Evolutionary conservation across 1,284 basidiomycete species (phyloP), one percentile per base, ranked within the genome.

Genomic region (Inonotus obliquus): DNA sequence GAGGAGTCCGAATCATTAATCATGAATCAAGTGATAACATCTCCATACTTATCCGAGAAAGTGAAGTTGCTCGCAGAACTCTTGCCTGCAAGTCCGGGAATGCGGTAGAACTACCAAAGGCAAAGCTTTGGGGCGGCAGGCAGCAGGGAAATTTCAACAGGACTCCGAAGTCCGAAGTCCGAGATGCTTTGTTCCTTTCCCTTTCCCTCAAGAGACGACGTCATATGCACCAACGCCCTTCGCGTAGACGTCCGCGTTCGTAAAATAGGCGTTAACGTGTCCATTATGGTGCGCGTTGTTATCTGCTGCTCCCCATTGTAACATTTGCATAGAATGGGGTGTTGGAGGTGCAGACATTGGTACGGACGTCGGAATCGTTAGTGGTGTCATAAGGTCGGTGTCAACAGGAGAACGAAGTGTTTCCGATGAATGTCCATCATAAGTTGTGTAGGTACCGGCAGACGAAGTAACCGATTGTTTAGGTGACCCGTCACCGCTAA

Each of bases 331-430:
- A 9, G 63, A 48, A 29, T 64, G 63, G 29, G 62, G 62, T 13
- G 62, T 63, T n/a, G 62, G 47, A 32, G 63, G 63, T 54, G 54
- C 44, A 17, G 59, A 53, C 27, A 61, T 48, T 29, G 63, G 54
- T 13, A 61, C 60, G 9, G 59, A 57, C 37, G 59, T 38, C 4
- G 54, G 21, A 23, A 64, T 86, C 65, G 86, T 76, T n/a, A 44
- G n/a, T 4, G 86, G 86, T 27, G 85, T 83, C 77, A 89, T 74
- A 63, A 89, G 80, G 67, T 88, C 87, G 67, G 80, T 85, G 66
- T 87, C 87, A 1, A 83, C 81, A 2, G 85, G 81, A 65, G 78
- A 77, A 64, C 79, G 75, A 63, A 80, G 72, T 2, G 72, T 72
- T 61, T 79, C 78, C 69, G 62, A 59, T 19, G 44, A 14, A 38